Base-by-base conservation (phyloP, 2,329 filamentous ascomycete genomes). In the Dactylellina drechsleri region DNA sequence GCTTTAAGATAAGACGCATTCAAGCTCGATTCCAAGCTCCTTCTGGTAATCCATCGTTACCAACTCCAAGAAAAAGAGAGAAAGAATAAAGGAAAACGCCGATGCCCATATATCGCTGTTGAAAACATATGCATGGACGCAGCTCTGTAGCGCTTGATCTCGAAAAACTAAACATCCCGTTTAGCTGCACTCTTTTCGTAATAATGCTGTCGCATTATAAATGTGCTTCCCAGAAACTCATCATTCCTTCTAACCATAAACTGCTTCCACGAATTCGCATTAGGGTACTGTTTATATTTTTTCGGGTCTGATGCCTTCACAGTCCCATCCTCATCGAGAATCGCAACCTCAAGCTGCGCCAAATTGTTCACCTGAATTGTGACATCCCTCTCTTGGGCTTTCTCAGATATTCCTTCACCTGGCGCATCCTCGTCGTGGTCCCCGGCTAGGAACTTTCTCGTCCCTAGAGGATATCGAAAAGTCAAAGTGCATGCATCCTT, bases 241-340 rank as follows among this genome's bases (percentile, higher is more conserved):
- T 76, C 66, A 20, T 71, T 71, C 26, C 72, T 53, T 31, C 66
- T 64, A 8, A 76, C 66, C 40, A 47, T 62, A 52, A 76, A 76
- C 45, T 50, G 40, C 28, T 76, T 76, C 72, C 72, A 76, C 1
- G 72, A 43, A 45, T 76, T 76, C 16, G 58, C 64, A 15, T 59
- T 54, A 4, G 71, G 71, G 18, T 76, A 71, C 36, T 76, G 66
- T n/a, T 71, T 70, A 57, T 66, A 70, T 53, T 76, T 76, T 20
- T 61, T 47, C 18, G 66, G 66, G 15, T 66, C 65, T 0, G 72
- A 66, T 50, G 72, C 60, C 26, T 76, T 76, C 45, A 71, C 60
- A 3, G 66, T 76, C 15, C 72, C 72, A 49, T 76, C 72, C 28
- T 76, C 72, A 31, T 76, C 72, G 2, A 76, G 40, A 4, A 76